phyloP scores from a whole-genome alignment of 345 rosid genomes.

The Salix exigua region DNA sequence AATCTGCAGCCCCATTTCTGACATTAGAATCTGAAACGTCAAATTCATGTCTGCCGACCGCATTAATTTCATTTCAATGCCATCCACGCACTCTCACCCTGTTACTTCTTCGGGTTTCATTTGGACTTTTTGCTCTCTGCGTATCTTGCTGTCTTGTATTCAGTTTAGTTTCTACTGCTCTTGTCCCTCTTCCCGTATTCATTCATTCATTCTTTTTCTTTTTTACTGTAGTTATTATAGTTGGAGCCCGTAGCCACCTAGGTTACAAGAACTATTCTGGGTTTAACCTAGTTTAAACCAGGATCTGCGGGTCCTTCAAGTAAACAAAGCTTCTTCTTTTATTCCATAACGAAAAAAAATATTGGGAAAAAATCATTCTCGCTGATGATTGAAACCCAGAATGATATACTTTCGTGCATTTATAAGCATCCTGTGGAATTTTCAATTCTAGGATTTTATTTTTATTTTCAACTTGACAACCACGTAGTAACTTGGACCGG shows the following conservation, averaged over 20 bases:
- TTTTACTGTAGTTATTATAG: not conserved
- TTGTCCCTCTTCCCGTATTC: not conserved
- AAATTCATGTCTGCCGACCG: constrained; percentile 36
- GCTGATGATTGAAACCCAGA: not conserved
- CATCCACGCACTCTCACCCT: not conserved
- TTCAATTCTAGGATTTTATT: not conserved
- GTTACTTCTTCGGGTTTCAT: not conserved
- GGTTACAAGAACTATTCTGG: too few relatives aligned
- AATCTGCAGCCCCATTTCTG: constrained; percentile 22
- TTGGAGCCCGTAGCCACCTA: not conserved
- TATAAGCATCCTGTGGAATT: not conserved
- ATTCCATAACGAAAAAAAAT: too few relatives aligned
- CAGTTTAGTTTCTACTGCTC: not conserved
- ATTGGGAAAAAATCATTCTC: too few relatives aligned
- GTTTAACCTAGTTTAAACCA: too few relatives aligned
- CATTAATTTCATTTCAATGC: constrained; percentile 31
- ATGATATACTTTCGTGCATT: not conserved
- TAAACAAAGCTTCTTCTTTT: too few relatives aligned
- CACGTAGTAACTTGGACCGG: too few relatives aligned
- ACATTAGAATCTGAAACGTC: constrained; percentile 76
- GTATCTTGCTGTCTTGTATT: not conserved
- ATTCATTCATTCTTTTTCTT: not conserved
- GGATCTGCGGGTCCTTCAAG: too few relatives aligned
- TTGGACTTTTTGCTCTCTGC: not conserved
- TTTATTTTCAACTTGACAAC: not conserved